Evolutionary conservation across 805 yeast genomes (phyloP), one percentile per base, ranked within the genome.

Genomic region (Geotrichum ghanense): DNA sequence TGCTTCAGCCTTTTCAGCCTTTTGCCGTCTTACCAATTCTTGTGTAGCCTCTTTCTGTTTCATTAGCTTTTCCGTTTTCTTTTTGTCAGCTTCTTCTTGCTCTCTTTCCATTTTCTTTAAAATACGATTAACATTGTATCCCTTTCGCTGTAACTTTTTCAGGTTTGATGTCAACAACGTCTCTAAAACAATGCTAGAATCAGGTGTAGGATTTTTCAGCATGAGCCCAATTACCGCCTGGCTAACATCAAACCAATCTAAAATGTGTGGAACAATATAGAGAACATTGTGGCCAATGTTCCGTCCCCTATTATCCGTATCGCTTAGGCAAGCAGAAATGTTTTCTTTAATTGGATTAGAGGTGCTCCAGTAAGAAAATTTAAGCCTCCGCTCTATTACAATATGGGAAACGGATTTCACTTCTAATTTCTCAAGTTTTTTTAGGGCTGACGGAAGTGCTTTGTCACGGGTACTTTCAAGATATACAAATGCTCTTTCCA

Each of bases 201-300:
- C 71, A 3, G 68, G 69, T 17, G 57, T 61, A 1, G 70, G 68
- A 22, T 53, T 41, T 23, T 50, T 48, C 3, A 65, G 51, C 3
- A 62, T 42, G 2, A 46, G 41, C 22, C 57, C 56, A 6, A 61
- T 53, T 19, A 67, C 48, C 2, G 66, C 57, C 27, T 56, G 59
- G 6, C 66, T 59, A 1, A 67, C 58, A 47, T 65, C 66, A 44
- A 61, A 65, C 68, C 69, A 67, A 31, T 65, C 66, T 37, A 58
- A 53, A 17, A 45, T 43, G 2, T 56, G 56, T 3, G 49, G 52
- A n/a, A 23, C 34, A 2, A 63, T 43, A 26, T 52, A 54, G 5
- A 64, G 45, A 10, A 39, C 34, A 19, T 35, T 22, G 3, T 47
- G 39, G 24, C 22, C 21, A 31, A 17, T 37, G 45, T 17, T 45